A percentile compares a stretch with the other conserved stretches of the same genome.
These are phyloP conservation scores for Silene noctiflora DNA, from an alignment of 179 eudicot genomes.

Conservation along the genomic window DNA sequence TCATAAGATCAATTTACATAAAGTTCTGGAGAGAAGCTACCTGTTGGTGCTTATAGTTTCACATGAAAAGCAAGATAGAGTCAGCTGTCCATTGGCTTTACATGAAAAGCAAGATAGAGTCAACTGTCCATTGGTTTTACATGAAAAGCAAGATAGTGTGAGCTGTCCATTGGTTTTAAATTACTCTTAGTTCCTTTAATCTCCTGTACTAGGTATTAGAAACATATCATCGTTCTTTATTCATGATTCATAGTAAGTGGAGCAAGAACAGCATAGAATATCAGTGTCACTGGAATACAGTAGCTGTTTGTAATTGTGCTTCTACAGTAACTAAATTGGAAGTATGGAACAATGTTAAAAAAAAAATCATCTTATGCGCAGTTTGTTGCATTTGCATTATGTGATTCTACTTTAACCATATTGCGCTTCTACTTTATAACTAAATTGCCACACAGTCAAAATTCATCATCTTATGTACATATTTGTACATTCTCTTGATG, in stretches of 20 bases:
- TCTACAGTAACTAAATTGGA: background rate
- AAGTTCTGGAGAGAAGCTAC: background rate
- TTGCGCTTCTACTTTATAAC: background rate
- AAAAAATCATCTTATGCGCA: background rate
- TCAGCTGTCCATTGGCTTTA: background rate
- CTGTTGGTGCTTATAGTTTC: conserved; percentile 3
- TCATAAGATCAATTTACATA: background rate
- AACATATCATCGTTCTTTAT: background rate
- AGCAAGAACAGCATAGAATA: background rate
- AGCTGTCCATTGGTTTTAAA: conserved; percentile 2
- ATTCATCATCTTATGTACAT: background rate
- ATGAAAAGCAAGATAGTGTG: background rate
- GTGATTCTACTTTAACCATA: background rate
- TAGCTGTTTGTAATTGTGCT: conserved; percentile 6
- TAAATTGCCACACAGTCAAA: background rate
- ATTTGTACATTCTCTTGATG: conserved; percentile 8
- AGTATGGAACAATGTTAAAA: background rate
- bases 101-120: background rate
- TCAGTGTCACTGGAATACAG: background rate
- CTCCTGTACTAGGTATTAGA: background rate
- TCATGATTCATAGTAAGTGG: background rate
- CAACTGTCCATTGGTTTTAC: background rate
- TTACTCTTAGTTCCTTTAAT: background rate
- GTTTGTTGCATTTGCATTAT: background rate
- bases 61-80: background rate